phyloP scores from a whole-genome alignment of 306 rosid genomes.

The Vigna angularis region DNA sequence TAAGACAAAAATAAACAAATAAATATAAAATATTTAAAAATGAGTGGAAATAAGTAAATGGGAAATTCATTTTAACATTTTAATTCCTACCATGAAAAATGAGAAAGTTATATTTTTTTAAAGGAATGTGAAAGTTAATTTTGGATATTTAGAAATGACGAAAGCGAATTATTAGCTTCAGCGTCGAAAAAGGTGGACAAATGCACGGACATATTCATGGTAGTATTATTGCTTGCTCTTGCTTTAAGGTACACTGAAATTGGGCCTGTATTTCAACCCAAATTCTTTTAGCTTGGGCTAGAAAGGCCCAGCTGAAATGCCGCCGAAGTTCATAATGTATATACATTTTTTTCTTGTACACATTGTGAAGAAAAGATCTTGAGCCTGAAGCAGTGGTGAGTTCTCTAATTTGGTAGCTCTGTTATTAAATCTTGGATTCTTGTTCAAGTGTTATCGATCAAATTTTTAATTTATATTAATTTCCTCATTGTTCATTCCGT shows the following conservation, averaged over 20 bases:
- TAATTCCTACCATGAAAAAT: no score
- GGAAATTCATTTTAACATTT: no score
- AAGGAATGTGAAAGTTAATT: no score
- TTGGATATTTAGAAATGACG: no score
- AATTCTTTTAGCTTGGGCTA: slow-evolving; percentile 1
- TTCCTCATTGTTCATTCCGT: not conserved
- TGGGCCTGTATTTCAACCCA: not conserved
- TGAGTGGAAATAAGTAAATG: no score
- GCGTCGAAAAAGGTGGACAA: no score
- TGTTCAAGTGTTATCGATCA: not conserved
- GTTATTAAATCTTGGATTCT: slow-evolving; percentile 30
- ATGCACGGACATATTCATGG: not conserved
- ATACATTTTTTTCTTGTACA: not conserved
- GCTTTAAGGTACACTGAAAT: no score
- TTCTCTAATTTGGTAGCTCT: not conserved
- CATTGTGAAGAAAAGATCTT: slow-evolving; percentile 19
- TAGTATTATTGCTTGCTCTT: no score
- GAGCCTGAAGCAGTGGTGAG: slow-evolving; percentile 14
- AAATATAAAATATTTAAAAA: no score
- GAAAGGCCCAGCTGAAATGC: not conserved
- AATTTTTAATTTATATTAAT: not conserved
- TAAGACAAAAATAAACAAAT: no score
- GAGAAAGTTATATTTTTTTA: no score
- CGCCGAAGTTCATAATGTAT: not conserved
- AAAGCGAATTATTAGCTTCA: no score